A percentile compares a stretch with the other conserved stretches of the same genome.
phyloP scores from a whole-genome alignment of 768 basidiomycete genomes.

The Hortiboletus flavorubellus region DNA sequence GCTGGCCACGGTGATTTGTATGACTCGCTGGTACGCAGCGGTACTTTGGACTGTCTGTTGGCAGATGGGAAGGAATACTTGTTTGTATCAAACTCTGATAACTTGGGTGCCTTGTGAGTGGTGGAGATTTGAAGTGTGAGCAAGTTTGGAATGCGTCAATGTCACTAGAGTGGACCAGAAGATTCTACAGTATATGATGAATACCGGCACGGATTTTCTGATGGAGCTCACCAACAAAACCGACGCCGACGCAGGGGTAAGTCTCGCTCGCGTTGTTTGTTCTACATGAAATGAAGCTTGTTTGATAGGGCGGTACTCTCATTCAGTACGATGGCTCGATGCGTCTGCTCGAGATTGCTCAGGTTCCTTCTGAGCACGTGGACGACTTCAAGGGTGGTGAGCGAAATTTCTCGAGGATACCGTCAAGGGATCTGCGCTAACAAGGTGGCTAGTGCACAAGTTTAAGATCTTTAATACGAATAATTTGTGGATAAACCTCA shows the following conservation, averaged over 20 bases:
- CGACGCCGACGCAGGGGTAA: slow-evolving; percentile 70
- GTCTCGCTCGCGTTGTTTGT: background rate
- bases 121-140: slow-evolving; percentile 1
- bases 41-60: slow-evolving; percentile 86
- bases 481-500: slow-evolving; percentile 77
- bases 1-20: slow-evolving; percentile 97
- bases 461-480: slow-evolving; percentile 95
- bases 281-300: background rate
- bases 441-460: slow-evolving; percentile 56
- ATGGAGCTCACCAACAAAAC: slow-evolving; percentile 98
- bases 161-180: slow-evolving; percentile 66
- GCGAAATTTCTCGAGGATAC: slow-evolving; percentile 5
- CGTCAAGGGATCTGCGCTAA: background rate
- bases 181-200: slow-evolving; percentile 85
- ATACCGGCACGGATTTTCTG: slow-evolving; percentile 77
- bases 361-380: slow-evolving; percentile 6
- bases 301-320: slow-evolving; percentile 69
- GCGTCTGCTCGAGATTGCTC: slow-evolving; percentile 11
- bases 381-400: slow-evolving; percentile 34
- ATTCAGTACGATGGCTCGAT: slow-evolving; percentile 69
- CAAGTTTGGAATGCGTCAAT: slow-evolving; percentile 1
- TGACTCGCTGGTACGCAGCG: slow-evolving; percentile 87
- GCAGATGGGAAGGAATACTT: slow-evolving; percentile 94
- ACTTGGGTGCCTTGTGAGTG: slow-evolving; percentile 84
- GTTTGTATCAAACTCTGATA: slow-evolving; percentile 97